Conservation (phyloP, 2,329 filamentous ascomycete genomes). For the Alternaria triticina region DNA sequence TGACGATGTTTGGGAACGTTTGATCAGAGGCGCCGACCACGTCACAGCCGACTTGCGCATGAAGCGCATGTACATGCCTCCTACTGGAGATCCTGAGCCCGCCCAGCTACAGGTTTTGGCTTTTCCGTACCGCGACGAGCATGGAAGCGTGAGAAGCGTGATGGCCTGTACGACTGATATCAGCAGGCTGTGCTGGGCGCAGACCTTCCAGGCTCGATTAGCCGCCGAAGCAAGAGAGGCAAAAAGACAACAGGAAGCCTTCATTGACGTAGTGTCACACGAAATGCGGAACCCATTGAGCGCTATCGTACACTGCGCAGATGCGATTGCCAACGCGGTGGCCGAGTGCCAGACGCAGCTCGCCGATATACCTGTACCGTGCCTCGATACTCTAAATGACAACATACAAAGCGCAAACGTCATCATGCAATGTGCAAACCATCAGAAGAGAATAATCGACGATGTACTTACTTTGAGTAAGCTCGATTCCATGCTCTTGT, state of each 20-base stretch:
- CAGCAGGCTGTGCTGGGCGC: constrained; percentile 47
- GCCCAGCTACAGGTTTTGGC: constrained; percentile 42
- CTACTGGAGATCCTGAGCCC: constrained; percentile 38
- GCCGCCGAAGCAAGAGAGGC: constrained; percentile 48
- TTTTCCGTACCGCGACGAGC: constrained; percentile 43
- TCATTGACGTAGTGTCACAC: constrained; percentile 50
- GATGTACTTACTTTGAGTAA: constrained; percentile 56
- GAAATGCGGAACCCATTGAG: constrained; percentile 56
- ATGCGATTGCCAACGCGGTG: constrained; percentile 49
- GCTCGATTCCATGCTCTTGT: constrained; percentile 53
- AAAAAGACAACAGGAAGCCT: constrained; percentile 49
- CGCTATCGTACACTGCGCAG: constrained; percentile 54
- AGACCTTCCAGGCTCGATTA: constrained; percentile 46
- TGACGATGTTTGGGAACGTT: constrained; percentile 31
- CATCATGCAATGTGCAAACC: constrained; percentile 54
- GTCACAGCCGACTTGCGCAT: constrained; percentile 36
- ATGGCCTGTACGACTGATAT: constrained; percentile 51
- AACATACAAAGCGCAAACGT: constrained; percentile 49
- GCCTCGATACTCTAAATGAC: constrained; percentile 35
- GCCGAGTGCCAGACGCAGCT: constrained; percentile 35
- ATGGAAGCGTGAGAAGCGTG: constrained; percentile 39
- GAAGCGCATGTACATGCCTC: constrained; percentile 40
- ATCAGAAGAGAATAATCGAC: constrained; percentile 58
- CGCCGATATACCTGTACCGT: constrained; percentile 29
- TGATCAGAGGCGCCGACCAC: constrained; percentile 34